phyloP scores from a whole-genome alignment of 331 rosid species.

The Pyrus hybrid region DNA sequence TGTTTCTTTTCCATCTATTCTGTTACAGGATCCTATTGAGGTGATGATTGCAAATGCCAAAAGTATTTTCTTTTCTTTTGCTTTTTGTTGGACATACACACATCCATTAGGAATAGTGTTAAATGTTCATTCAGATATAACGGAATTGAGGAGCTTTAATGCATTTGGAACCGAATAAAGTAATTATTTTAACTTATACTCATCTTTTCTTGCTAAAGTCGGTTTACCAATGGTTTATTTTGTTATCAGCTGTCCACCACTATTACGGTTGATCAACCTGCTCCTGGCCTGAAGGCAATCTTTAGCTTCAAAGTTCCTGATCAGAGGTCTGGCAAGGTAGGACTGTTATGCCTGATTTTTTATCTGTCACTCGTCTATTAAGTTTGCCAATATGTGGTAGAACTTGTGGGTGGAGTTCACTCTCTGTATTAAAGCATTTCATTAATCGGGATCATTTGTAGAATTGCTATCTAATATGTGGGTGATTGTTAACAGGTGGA shows the following conservation, averaged over 20 bases:
- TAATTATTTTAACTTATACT: background rate
- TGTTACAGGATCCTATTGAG: background rate
- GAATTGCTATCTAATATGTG: background rate
- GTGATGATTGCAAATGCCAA: background rate
- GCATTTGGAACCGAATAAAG: background rate
- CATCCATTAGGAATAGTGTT: background rate
- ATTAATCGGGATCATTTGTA: background rate
- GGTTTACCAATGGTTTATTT: background rate
- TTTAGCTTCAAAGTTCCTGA: constrained; percentile 72
- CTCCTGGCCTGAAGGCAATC: constrained; percentile 78
- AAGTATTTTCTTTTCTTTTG: too few relatives aligned
- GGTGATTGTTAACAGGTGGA: constrained; percentile 49
- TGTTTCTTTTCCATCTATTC: background rate
- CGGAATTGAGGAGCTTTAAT: background rate
- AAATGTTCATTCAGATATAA: background rate
- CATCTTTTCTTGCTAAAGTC: background rate
- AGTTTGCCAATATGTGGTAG: background rate
- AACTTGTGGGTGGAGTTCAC: background rate
- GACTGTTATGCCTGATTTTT: background rate
- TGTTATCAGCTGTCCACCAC: constrained; percentile 60
- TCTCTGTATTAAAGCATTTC: background rate
- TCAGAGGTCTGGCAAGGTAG: constrained; percentile 91
- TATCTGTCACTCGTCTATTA: too few relatives aligned
- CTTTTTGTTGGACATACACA: background rate
- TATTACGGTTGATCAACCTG: constrained; percentile 62